Evolutionary conservation across 176 grass and related monocot species (phyloP), one percentile per base, ranked within the genome.

Genomic region (Carex cristatella): DNA sequence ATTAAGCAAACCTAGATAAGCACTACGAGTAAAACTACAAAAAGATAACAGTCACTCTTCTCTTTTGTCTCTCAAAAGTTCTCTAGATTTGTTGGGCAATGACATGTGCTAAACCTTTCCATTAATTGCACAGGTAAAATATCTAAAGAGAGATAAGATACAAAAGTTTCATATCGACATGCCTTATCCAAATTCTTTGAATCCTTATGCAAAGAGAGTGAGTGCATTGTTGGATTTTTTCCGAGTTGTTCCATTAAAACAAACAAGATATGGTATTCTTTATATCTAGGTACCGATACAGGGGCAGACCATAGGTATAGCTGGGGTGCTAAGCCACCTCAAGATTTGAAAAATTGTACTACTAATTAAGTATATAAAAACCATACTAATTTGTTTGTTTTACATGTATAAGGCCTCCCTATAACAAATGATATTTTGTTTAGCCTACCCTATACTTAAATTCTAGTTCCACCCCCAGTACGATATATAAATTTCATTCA

Each of bases 111-210:
- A 56, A 83, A 69, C 12, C 35, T 48, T 83, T 69, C 30, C 59
- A 65, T 5, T 4, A 40, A 40, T 53, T 79, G 28, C 13, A 56
- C 28, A 55, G 12, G 3, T 28, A 33, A 83, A 31, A 66, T 83
- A 66, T 83, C 44, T 4, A 83, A 69, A 83, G 59, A 11, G 42
- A 83, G 59, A 66, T 83, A 42, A 83, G 27, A 68, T 54, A n/a
- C 1, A 56, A 69, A 66, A 83, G 63, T 65, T 28, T 18, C 60
- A 49, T 65, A 42, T 27, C n/a, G 9, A 65, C 7, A 65, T 82
- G 61, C 35, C 59, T 81, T 81, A 81, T 65, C 79, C 79, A 65
- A 14, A 81, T 10, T 10, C 48, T 79, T 70, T 70, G 68, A 70
- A 70, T n/a, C 44, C 51, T 33, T 56, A 78, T 78, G 12, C 74